These are phyloP conservation scores for Debaryomyces udenii DNA, from an alignment of 1,139 yeast genomes.

Conservation along the genomic window DNA sequence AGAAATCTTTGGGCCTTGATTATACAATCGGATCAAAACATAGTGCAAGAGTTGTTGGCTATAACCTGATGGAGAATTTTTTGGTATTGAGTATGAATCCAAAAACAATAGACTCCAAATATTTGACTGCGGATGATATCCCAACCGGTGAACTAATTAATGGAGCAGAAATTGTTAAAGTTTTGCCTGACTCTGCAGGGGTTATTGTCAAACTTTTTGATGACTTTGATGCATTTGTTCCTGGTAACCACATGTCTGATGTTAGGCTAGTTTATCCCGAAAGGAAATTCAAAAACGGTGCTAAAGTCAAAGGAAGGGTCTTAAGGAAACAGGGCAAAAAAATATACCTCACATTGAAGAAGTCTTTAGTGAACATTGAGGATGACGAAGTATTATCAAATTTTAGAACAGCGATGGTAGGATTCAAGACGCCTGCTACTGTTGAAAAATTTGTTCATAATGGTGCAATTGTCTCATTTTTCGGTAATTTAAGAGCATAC, in stretches of 20 bases:
- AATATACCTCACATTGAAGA: constrained; percentile 73
- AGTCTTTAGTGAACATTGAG: constrained; percentile 72
- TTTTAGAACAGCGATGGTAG: constrained; percentile 57
- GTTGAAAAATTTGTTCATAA: constrained; percentile 70
- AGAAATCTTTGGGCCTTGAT: constrained; percentile 51
- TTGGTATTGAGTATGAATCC: constrained; percentile 73
- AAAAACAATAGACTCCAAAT: constrained; percentile 61
- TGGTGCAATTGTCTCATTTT: constrained; percentile 85
- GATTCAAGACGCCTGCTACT: constrained; percentile 72
- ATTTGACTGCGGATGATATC: constrained; percentile 67
- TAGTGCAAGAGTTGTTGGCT: constrained; percentile 77
- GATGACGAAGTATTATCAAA: constrained; percentile 58
- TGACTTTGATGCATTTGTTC: constrained; percentile 74
- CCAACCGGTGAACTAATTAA: constrained; percentile 72
- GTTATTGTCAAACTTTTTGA: constrained; percentile 66
- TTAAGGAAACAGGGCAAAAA: constrained; percentile 42
- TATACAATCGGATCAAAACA: constrained; percentile 68
- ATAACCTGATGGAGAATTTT: constrained; percentile 63
- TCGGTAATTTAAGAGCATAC: constrained; percentile 76
- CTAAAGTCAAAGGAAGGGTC: constrained; percentile 75
- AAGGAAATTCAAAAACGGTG: constrained; percentile 83
- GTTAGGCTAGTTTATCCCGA: constrained; percentile 85
- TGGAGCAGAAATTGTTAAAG: constrained; percentile 59
- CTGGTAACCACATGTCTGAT: constrained; percentile 80
- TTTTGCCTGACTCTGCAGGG: constrained; percentile 66